Conservation (phyloP, 116 monocot genomes). For the Papilionanthe hybrid region DNA sequence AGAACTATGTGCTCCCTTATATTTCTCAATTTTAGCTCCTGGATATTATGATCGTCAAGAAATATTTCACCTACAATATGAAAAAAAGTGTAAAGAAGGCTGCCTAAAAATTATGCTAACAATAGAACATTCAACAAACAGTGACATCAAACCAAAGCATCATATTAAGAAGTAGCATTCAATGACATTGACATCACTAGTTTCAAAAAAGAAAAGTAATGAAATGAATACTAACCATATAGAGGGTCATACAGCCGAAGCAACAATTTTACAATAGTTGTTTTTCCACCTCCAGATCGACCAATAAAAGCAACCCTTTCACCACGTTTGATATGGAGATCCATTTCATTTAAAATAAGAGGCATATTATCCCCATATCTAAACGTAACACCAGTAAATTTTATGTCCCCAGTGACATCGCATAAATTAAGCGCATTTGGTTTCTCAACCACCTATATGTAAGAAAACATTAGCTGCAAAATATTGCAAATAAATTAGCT, state of each 20-base stretch:
- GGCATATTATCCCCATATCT: constrained; percentile 58
- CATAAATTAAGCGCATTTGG: constrained; percentile 46
- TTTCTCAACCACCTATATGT: constrained; percentile 51
- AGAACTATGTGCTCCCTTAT: constrained; percentile 65
- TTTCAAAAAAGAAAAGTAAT: background rate
- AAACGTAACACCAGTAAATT: constrained; percentile 70
- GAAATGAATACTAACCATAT: constrained; percentile 33
- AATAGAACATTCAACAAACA: background rate
- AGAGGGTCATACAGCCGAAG: constrained; percentile 79
- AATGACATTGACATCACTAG: background rate
- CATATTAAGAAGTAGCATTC: background rate
- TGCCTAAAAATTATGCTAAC: background rate
- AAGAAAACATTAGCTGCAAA: background rate
- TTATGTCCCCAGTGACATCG: constrained; percentile 57
- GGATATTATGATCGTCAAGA: constrained; percentile 64
- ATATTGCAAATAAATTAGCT: background rate
- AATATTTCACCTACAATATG: constrained; percentile 48
- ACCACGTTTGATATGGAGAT: constrained; percentile 70
- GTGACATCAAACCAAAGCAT: background rate
- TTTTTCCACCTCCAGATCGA: constrained; percentile 90
- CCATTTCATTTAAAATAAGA: constrained; percentile 47
- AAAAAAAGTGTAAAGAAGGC: constrained; percentile 6
- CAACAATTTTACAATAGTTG: constrained; percentile 67
- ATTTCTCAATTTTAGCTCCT: constrained; percentile 43
- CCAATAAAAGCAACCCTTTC: constrained; percentile 82